Evolutionary conservation across 2,329 filamentous ascomycete genomes (phyloP).

Genomic region (Neofusicoccum sp.): DNA sequence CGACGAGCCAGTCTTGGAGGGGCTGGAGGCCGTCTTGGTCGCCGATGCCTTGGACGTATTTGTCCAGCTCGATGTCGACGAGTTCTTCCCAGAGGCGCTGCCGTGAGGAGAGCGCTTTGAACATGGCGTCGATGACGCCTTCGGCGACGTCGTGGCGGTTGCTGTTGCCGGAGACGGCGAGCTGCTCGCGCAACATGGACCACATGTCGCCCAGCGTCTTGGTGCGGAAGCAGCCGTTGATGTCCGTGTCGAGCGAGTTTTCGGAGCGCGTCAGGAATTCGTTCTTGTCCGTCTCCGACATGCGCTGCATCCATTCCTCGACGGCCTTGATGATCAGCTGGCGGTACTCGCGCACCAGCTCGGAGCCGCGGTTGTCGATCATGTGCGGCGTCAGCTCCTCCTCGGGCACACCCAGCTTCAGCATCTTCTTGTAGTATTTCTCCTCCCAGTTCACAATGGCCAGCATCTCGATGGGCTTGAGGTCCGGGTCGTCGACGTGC

Average conservation of each 20-base stretch:
- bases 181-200: slow-evolving; percentile 94
- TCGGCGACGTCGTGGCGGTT: slow-evolving; percentile 87
- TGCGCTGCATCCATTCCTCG: slow-evolving; percentile 96
- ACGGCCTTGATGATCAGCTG: slow-evolving; percentile 93
- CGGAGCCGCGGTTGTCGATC: slow-evolving; percentile 83
- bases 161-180: slow-evolving; percentile 79
- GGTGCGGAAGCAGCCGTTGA: slow-evolving; percentile 87
- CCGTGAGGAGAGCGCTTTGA: slow-evolving; percentile 75
- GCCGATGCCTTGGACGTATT: slow-evolving; percentile 59
- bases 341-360: slow-evolving; percentile 90
- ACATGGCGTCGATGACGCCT: slow-evolving; percentile 95
- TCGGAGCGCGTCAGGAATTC: slow-evolving; percentile 76
- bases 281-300: slow-evolving; percentile 76
- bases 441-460: slow-evolving; percentile 93
- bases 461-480: slow-evolving; percentile 83
- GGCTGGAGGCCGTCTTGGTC: slow-evolving; percentile 71
- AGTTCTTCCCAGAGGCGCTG: slow-evolving; percentile 86
- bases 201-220: slow-evolving; percentile 92
- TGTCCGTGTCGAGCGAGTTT: slow-evolving; percentile 80
- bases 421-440: slow-evolving; percentile 96
- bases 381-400: slow-evolving; percentile 80
- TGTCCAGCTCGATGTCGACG: slow-evolving; percentile 78
- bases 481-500: slow-evolving; percentile 78
- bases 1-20: slow-evolving; percentile 86
- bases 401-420: slow-evolving; percentile 75